Conservation (phyloP, 345 rosid species). For the Dipteronia dyeriana region DNA sequence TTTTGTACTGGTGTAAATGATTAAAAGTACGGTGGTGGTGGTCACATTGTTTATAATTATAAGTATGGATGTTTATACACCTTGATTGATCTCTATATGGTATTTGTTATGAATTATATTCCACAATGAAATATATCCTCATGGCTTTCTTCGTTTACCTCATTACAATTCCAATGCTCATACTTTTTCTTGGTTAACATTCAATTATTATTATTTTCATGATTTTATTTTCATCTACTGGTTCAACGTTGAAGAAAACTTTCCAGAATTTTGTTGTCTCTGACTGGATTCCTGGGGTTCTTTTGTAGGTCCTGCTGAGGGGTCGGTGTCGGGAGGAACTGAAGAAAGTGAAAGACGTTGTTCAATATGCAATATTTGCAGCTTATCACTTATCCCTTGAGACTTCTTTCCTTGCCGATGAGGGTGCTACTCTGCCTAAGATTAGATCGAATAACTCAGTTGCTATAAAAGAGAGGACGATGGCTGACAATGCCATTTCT, state of each 20-base stretch:
- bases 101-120: neutral
- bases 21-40: neutral
- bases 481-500: slow-evolving; percentile 42
- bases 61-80: neutral
- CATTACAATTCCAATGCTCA: neutral
- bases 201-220: neutral
- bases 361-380: slow-evolving; percentile 94
- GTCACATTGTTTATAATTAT: neutral
- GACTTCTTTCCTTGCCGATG: slow-evolving; percentile 98
- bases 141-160: neutral
- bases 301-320: slow-evolving; percentile 70
- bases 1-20: neutral
- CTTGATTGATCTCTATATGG: neutral
- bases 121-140: neutral
- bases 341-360: slow-evolving; percentile 89
- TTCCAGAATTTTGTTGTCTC: slow-evolving; percentile 17
- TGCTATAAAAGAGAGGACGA: slow-evolving; percentile 44
- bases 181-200: neutral
- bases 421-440: slow-evolving; percentile 95
- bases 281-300: slow-evolving; percentile 26
- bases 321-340: slow-evolving; percentile 78
- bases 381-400: slow-evolving; percentile 93
- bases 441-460: slow-evolving; percentile 41
- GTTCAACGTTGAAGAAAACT: neutral
- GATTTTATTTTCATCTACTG: neutral